These are phyloP conservation scores for Phytophthora brassicae DNA, from an alignment of 352 stramenopile genomes.

Conservation along the genomic window DNA sequence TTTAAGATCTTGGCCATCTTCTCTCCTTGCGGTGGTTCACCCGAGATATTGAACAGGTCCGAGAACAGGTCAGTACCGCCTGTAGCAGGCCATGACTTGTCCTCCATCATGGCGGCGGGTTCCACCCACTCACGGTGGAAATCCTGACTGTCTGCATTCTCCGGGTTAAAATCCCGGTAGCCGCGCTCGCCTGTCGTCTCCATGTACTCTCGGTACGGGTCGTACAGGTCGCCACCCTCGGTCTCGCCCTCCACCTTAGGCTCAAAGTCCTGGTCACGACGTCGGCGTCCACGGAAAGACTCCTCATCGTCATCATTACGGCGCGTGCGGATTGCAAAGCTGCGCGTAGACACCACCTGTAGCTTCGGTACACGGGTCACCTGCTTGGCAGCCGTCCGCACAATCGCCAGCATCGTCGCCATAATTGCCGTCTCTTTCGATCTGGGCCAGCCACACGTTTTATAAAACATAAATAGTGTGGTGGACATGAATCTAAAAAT, in stretches of 20 bases:
- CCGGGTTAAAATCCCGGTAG: slow-evolving; percentile 83
- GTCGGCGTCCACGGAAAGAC: slow-evolving; percentile 27
- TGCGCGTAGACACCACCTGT: slow-evolving; percentile 8
- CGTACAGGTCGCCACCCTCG: slow-evolving; percentile 59
- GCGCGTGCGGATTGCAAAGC: slow-evolving; percentile 23
- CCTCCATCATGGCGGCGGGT: slow-evolving; percentile 81
- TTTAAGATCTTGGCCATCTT: slow-evolving; percentile 70
- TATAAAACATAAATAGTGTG: slow-evolving; percentile 11
- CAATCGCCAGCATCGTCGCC: slow-evolving; percentile 38
- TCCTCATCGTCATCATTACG: slow-evolving; percentile 27
- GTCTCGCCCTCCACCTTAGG: slow-evolving; percentile 4
- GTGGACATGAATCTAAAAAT: neutral
- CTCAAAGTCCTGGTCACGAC: slow-evolving; percentile 23
- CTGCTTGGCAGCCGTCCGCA: slow-evolving; percentile 46
- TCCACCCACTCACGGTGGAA: slow-evolving; percentile 71
- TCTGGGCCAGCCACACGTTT: slow-evolving; percentile 34
- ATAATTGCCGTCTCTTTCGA: slow-evolving; percentile 24
- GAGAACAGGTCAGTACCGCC: slow-evolving; percentile 77
- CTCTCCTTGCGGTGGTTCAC: slow-evolving; percentile 49
- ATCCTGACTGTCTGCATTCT: slow-evolving; percentile 55
- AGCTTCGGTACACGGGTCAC: slow-evolving; percentile 19
- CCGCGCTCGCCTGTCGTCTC: slow-evolving; percentile 63
- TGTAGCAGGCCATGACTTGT: slow-evolving; percentile 87
- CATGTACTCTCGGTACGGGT: slow-evolving; percentile 85
- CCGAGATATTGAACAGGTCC: slow-evolving; percentile 81